Conservation (phyloP, 768 basidiomycete genomes). For the Tricholomella constricta region DNA sequence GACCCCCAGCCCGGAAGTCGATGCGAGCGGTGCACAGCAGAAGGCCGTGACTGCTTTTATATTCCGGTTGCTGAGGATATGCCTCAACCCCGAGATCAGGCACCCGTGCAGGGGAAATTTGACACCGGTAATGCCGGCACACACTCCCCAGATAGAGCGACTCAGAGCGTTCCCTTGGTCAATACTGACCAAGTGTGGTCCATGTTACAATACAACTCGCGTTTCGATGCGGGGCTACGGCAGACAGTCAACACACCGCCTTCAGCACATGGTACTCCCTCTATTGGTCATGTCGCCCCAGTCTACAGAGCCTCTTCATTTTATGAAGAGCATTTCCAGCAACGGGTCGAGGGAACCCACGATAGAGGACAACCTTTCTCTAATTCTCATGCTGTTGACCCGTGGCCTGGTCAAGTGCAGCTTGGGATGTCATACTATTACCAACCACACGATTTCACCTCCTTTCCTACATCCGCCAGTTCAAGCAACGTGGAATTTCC, state of each 20-base stretch:
- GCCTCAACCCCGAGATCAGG: slow-evolving; percentile 1
- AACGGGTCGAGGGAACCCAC: slow-evolving; percentile 1
- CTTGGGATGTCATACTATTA: not conserved
- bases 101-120: not conserved
- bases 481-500: not conserved
- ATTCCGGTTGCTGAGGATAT: slow-evolving; percentile 40
- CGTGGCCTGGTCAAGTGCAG: slow-evolving; percentile 10
- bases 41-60: slow-evolving; percentile 40
- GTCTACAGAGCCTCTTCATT: slow-evolving; percentile 10
- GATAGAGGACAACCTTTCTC: not conserved
- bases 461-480: not conserved
- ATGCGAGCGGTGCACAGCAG: slow-evolving; percentile 45
- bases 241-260: not conserved
- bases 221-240: not conserved
- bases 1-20: slow-evolving; percentile 26
- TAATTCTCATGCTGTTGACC: slow-evolving; percentile 5
- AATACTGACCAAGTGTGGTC: not conserved
- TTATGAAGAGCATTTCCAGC: slow-evolving; percentile 3
- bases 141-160: not conserved
- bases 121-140: slow-evolving; percentile 3
- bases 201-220: not conserved
- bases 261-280: not conserved
- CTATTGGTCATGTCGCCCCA: not conserved
- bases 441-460: not conserved
- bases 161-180: not conserved